phyloP scores from a whole-genome alignment of 176 grass and related monocot species.

The Raddia distichophylla region DNA sequence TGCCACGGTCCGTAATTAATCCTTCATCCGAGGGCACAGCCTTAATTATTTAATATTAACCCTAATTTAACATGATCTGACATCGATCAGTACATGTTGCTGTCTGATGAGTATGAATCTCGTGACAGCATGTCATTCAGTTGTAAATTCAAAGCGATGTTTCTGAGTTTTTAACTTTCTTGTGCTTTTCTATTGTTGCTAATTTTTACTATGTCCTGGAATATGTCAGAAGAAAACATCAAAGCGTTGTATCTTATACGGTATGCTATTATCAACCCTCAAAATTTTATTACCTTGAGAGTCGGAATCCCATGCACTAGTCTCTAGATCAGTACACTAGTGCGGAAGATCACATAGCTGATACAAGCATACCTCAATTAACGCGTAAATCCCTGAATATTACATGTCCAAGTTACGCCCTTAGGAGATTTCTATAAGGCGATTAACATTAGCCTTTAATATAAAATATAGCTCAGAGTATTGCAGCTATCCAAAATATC shows the following conservation, averaged over 20 bases:
- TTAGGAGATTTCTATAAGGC: no score
- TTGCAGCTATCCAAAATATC: no score
- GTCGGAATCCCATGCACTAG: no score
- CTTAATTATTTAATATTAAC: background rate
- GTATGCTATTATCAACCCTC: background rate
- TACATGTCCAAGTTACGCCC: no score
- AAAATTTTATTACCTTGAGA: no score
- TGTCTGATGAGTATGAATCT: conserved; percentile 19
- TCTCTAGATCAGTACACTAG: no score
- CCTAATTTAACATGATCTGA: background rate
- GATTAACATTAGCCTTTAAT: no score
- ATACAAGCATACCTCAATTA: no score
- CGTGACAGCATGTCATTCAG: conserved; percentile 2
- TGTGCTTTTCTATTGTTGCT: background rate
- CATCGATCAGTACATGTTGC: conserved; percentile 9
- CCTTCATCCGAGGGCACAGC: background rate
- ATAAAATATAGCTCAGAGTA: no score
- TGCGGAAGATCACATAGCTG: no score
- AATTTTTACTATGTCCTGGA: conserved; percentile 15
- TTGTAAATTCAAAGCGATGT: conserved; percentile 3
- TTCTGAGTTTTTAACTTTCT: conserved; percentile 2
- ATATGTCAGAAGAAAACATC: background rate
- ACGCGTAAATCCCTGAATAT: no score
- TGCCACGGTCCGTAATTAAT: background rate
- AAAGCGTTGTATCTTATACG: background rate